Evolutionary conservation across 345 rosid genomes (phyloP).

Genomic region (Zanthoxylum bungeanum): DNA sequence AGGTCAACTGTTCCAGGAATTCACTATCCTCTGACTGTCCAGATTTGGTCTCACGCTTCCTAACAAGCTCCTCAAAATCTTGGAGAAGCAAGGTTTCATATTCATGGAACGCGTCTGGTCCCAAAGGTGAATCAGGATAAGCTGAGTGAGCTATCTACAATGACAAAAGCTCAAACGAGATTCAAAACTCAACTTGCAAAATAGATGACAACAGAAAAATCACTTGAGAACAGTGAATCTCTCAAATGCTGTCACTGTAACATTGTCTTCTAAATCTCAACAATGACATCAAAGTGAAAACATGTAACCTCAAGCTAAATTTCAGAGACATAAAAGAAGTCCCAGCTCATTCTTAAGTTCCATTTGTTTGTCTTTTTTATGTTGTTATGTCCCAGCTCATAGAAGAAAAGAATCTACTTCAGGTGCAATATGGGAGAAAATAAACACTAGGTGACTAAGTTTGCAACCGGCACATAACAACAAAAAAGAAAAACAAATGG

Average conservation of each 20-base stretch:
- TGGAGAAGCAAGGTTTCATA: constrained; percentile 87
- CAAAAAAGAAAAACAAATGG: neutral
- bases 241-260: neutral
- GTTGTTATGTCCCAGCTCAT: too few relatives aligned
- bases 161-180: constrained; percentile 12
- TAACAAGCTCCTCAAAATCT: constrained; percentile 84
- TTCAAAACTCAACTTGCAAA: constrained; percentile 4
- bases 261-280: neutral
- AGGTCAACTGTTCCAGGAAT: constrained; percentile 21
- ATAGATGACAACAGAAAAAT: neutral
- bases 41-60: constrained; percentile 36
- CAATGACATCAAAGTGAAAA: neutral
- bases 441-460: neutral
- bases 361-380: too few relatives aligned
- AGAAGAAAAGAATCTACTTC: neutral
- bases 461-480: constrained; percentile 4
- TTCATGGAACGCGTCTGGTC: constrained; percentile 89
- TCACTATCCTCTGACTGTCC: constrained; percentile 25
- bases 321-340: neutral
- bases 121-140: constrained; percentile 85
- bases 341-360: neutral
- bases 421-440: neutral
- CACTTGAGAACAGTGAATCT: neutral
- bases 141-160: constrained; percentile 77
- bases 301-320: neutral